Evolutionary conservation across 208 protist species (phyloP), one percentile per base, ranked within the genome.

Genomic region (Wallacemonas rigidus): DNA sequence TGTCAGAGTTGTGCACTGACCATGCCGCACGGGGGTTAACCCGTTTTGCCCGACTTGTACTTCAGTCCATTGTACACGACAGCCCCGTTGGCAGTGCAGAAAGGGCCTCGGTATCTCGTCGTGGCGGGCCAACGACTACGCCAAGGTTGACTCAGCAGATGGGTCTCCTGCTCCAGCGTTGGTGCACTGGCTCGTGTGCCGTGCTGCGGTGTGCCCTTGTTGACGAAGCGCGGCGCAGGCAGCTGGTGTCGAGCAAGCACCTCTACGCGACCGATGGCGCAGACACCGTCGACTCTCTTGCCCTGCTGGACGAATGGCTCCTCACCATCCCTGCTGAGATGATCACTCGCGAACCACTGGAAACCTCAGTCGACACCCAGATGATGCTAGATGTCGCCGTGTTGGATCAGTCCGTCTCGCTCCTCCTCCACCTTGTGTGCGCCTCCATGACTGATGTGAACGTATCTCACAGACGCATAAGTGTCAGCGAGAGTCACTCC

Each of bases 321-420:
- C 26, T 65, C 1, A 65, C 60, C 14, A n/a, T 65, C 3, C 60
- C 60, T 26, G 60, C 40, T 3, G 60, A 65, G 60, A 4, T 65
- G 41, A 17, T 50, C 60, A n/a, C 40, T 3, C 40, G 60, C 60
- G 60, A 45, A 15, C 43, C 43, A 7, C 43, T 65, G 8, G 60
- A 65, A n/a, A 65, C 60, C 2, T 38, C 41, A 9, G 15, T 41
- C 6, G n/a, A 0, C 4, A 65, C 8, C 2, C 60, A 65, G 40
- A 7, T 17, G 0, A 36, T 65, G 60, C 43, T 65, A 12, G 60
- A 65, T 17, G 15, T 8, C 4, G 60, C 60, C 14, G n/a, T 51
- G 5, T 41, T 65, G 6, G 60, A 45, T 45, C 60, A 65, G n/a
- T 14, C 41, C 1, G 40, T 65, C 40, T 65, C 39, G 41, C 17